Conservation (phyloP, 2,329 filamentous ascomycete genomes). For the Aspergillus sp. region DNA sequence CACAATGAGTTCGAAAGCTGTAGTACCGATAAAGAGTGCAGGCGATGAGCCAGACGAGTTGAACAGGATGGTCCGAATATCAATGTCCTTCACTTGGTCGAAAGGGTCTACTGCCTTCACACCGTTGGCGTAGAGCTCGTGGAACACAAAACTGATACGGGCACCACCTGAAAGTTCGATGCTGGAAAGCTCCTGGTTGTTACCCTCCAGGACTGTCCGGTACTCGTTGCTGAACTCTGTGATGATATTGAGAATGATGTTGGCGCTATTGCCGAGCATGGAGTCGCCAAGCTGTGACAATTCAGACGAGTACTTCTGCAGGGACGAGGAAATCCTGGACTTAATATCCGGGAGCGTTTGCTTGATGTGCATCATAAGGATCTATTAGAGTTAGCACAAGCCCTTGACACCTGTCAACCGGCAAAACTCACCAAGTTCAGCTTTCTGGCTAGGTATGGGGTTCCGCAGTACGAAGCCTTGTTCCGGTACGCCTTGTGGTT, state of each 20-base stretch:
- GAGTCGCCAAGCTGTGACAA: constrained; percentile 83
- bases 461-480: constrained; percentile 98
- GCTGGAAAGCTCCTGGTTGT: constrained; percentile 94
- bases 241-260: constrained; percentile 97
- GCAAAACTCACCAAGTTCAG: constrained; percentile 68
- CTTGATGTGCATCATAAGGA: constrained; percentile 99
- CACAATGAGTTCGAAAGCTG: constrained; percentile 96
- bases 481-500: constrained; percentile 98
- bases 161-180: constrained; percentile 93
- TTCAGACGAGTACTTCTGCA: constrained; percentile 87
- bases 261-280: constrained; percentile 91
- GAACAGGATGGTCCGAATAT: constrained; percentile 95
- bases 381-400: constrained; percentile 49
- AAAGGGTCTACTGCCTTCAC: constrained; percentile 98
- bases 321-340: constrained; percentile 86
- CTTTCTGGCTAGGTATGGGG: constrained; percentile 93
- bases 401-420: too few relatives aligned
- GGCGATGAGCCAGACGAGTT: constrained; percentile 99
- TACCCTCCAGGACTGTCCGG: constrained; percentile 91
- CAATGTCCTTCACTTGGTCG: constrained; percentile 93
- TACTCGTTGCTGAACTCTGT: constrained; percentile 99
- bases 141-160: constrained; percentile 98
- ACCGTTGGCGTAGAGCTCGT: constrained; percentile 96
- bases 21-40: constrained; percentile 93
- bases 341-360: constrained; percentile 99